These are phyloP conservation scores for Alternaria conjuncta DNA, from an alignment of 2,329 filamentous ascomycete genomes.

Conservation along the genomic window DNA sequence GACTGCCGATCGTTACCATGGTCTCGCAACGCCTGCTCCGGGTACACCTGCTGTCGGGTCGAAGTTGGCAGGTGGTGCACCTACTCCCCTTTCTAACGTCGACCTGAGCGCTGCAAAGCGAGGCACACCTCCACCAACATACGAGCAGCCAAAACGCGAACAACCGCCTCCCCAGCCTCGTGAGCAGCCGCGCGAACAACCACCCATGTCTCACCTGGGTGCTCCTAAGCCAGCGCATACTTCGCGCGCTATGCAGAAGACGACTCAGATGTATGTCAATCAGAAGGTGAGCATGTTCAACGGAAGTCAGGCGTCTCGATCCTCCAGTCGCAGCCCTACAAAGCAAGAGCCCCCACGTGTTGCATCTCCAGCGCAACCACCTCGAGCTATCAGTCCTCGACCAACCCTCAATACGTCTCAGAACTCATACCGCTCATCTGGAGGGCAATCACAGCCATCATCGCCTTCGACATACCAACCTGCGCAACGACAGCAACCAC, in stretches of 20 bases:
- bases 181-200: constrained; percentile 29
- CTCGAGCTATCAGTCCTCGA: constrained; percentile 63
- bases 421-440: constrained; percentile 18
- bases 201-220: constrained; percentile 76
- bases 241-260: constrained; percentile 92
- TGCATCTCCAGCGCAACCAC: constrained; percentile 69
- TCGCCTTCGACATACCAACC: constrained; percentile 17
- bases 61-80: constrained; percentile 50
- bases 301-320: constrained; percentile 56
- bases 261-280: constrained; percentile 84
- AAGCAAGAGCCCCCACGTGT: constrained; percentile 54
- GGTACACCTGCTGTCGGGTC: constrained; percentile 49
- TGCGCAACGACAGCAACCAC: constrained; percentile 4
- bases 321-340: constrained; percentile 62
- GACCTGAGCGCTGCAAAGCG: constrained; percentile 64
- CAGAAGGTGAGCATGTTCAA: constrained; percentile 83
- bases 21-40: constrained; percentile 79
- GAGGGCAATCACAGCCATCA: constrained; percentile 8
- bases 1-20: constrained; percentile 94
- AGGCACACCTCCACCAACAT: constrained; percentile 85
- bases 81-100: constrained; percentile 55
- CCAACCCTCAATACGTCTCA: constrained; percentile 57
- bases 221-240: constrained; percentile 93
- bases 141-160: constrained; percentile 65
- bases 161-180: background rate